Evolutionary conservation across 2,329 filamentous ascomycete genomes (phyloP).

Genomic region (Aspergillus udagawae): DNA sequence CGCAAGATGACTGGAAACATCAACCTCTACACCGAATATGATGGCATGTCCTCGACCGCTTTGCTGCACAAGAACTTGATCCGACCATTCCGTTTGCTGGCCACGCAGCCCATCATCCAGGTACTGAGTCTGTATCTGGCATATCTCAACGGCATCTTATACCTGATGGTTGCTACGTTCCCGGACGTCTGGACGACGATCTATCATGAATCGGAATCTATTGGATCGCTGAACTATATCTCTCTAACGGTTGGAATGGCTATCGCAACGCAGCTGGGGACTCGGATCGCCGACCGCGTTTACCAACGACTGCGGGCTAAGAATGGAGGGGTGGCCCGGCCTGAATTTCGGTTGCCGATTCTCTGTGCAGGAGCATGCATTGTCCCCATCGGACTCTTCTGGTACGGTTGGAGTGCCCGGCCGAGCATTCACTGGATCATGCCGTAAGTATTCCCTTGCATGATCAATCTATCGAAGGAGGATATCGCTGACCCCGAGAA

Average conservation of each 20-base stretch:
- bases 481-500: neutral
- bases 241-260: conserved; percentile 60
- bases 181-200: conserved; percentile 52
- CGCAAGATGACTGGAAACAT: conserved; percentile 35
- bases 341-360: conserved; percentile 61
- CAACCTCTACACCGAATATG: conserved; percentile 33
- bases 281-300: conserved; percentile 46
- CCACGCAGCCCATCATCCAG: conserved; percentile 58
- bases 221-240: conserved; percentile 60
- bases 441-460: conserved; percentile 23
- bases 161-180: conserved; percentile 60
- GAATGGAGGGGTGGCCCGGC: conserved; percentile 40
- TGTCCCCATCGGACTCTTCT: conserved; percentile 50
- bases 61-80: conserved; percentile 42
- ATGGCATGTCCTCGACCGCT: conserved; percentile 25
- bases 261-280: conserved; percentile 46
- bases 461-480: neutral
- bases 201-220: conserved; percentile 54
- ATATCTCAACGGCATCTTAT: conserved; percentile 59
- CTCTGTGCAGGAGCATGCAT: conserved; percentile 51
- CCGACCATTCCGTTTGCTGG: conserved; percentile 54
- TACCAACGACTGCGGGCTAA: conserved; percentile 43
- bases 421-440: conserved; percentile 49
- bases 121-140: conserved; percentile 52
- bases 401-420: conserved; percentile 56